Conservation (phyloP, 176 grass and related monocot genomes). For the Alopecurus myosuroides region DNA sequence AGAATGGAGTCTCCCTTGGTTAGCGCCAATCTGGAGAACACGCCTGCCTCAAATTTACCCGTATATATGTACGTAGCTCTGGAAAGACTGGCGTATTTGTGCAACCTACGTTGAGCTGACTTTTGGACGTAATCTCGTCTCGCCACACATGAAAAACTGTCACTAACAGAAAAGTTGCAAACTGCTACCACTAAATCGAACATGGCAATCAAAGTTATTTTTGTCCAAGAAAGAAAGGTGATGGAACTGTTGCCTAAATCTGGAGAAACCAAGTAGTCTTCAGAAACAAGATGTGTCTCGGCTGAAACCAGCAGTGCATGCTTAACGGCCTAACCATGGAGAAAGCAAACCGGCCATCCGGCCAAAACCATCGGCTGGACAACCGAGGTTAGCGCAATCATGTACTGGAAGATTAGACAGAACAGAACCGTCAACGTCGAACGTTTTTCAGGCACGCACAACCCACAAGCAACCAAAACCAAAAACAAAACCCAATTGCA, state of each 20-base stretch:
- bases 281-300: neutral
- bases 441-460: neutral
- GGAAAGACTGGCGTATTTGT: neutral
- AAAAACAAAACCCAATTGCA: constrained; percentile 1
- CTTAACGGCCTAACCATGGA: neutral
- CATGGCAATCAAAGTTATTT: neutral
- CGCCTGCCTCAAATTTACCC: constrained; percentile 20
- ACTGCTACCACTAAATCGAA: neutral
- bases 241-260: neutral
- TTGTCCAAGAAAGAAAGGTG: neutral
- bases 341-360: neutral
- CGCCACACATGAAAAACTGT: neutral
- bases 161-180: neutral
- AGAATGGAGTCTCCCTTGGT: neutral
- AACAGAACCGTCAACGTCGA: neutral
- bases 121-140: neutral
- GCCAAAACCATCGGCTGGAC: neutral
- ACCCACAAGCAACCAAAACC: constrained; percentile 26
- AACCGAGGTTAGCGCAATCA: neutral
- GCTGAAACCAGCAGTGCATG: neutral
- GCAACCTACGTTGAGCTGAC: constrained; percentile 9
- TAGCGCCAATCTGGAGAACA: neutral
- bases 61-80: neutral
- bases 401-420: neutral
- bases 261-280: neutral